Base-by-base conservation (phyloP, 148 eudicot genomes). In the Agrostemma githago region DNA sequence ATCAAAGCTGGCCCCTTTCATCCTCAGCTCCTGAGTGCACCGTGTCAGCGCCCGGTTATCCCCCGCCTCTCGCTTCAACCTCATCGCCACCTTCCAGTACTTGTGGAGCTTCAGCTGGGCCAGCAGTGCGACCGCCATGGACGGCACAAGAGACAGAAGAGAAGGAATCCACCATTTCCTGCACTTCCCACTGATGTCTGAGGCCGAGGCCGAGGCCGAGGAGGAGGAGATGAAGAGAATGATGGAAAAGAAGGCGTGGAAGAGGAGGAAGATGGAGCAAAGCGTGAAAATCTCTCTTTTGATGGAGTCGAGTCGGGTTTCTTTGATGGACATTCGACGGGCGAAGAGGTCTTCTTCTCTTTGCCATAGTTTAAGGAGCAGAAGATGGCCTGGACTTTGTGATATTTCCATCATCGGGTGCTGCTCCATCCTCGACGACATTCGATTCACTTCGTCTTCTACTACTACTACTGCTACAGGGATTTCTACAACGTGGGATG, bases 391-490 rank as follows among this genome's bases (percentile, higher is more conserved):
- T 9, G 93, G 93, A 72, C 85, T 87, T 51, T 79, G 70, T 1
- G 97, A 92, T 65, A 92, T 92, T 79, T 92, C 97, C 84, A 79
- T 83, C 68, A 90, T 44, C 8, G 97, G 97, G 82, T 92, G 97
- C 79, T 89, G 81, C 43, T 89, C 85, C 59, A 92, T 85, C 9
- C 87, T 84, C 0, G 65, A 61, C 54, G 68, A 66, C 6, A 68
- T 70, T 40, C 73, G 79, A 0, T 59, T 11, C 3, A 39, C 46
- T 15, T 34, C 43, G 12, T 42, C 11, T 10, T 60, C 19, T n/a
- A 53, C 9, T 40, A 72, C 39, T 8, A 78, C 83, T 46, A 79
- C 82, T 2, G 80, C 76, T 3, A 84, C 80, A 2, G 90, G 89
- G 86, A 92, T 92, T 80, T 90, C 93, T 41, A 90, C 91, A 8